Evolutionary conservation across 306 rosid genomes (phyloP), one percentile per base, ranked within the genome.

Genomic region (Vicia faba): DNA sequence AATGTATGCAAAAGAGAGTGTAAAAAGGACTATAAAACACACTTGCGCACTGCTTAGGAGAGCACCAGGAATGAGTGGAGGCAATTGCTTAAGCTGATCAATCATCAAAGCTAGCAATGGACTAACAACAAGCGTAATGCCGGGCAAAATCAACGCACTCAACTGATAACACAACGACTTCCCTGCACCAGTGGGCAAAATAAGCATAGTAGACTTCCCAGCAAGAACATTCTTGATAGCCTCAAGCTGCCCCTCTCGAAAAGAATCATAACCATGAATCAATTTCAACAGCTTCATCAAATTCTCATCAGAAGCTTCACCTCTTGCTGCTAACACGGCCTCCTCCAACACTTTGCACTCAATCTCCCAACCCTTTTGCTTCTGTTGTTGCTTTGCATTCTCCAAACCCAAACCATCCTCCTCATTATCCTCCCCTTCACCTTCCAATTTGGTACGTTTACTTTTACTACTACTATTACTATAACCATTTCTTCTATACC

Each of bases 111-210:
- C n/a, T n/a, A n/a, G n/a, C 76, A 92, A 80, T 49, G 96, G 96
- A 79, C 98, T 89, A 41, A 92, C 88, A 61, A 92, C 98, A 70
- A 92, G 66, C 9, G 93, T 92, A 68, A 87, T 63, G 63, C 98
- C 98, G 8, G 88, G 91, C 62, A 92, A 84, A 78, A 92, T 65
- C 74, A 87, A 48, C 14, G 98, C 87, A 12, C 96, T 85, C 60
- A 92, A 78, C 72, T 92, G 98, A 81, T 92, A 92, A 77, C 98
- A 92, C 75, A 92, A 48, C 4, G 98, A 89, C 78, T 92, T 92
- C n/a, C 98, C 98, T 0, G 91, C 96, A 1, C 98, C 98, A 0
- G 98, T 92, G 0, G 98, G 96, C 84, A 92, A 78, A 72, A 92
- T 92, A 44, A 92, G 86, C 93, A 86, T 86, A 1, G 91, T 71